Percentiles rank a stretch among this genome's conserved stretches.
Evolutionary conservation across 805 yeast genomes (phyloP).

Genomic region (Yarrowia hollandica): DNA sequence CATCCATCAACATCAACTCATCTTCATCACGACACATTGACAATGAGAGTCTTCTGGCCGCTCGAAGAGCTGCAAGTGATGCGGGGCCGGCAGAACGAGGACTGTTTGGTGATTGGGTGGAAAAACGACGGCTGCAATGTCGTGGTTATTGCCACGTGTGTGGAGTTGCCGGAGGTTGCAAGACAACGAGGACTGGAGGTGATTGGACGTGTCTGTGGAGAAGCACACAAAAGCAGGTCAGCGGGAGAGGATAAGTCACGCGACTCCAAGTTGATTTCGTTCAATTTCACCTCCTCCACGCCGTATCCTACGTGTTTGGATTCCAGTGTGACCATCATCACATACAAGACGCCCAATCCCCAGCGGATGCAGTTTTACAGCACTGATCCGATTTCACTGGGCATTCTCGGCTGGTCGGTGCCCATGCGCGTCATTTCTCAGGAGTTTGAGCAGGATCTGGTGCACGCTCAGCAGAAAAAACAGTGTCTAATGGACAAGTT

Average conservation of each 20-base stretch:
- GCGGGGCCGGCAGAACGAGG: slow-evolving; percentile 29
- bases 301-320: background rate
- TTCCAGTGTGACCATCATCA: slow-evolving; percentile 45
- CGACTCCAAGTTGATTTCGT: too few relatives aligned
- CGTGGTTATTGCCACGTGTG: slow-evolving; percentile 7
- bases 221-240: too few relatives aligned
- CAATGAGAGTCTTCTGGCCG: slow-evolving; percentile 42
- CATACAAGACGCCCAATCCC: slow-evolving; percentile 73
- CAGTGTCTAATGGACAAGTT: slow-evolving; percentile 34
- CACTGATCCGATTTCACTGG: slow-evolving; percentile 66
- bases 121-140: slow-evolving; percentile 33
- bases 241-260: background rate
- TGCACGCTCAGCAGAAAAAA: slow-evolving; percentile 32
- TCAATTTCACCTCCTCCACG: background rate
- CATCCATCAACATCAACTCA: background rate
- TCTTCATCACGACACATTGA: background rate
- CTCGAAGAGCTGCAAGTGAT: slow-evolving; percentile 37
- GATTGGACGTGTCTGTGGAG: too few relatives aligned
- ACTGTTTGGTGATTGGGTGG: slow-evolving; percentile 37
- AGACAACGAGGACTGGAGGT: background rate
- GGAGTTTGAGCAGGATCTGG: slow-evolving; percentile 39
- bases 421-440: slow-evolving; percentile 37
- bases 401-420: slow-evolving; percentile 43
- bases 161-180: background rate
- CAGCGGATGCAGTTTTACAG: slow-evolving; percentile 75